These are phyloP conservation scores for Mortierella hygrophila DNA, from an alignment of 192 early-diverging fungal genomes.

Conservation along the genomic window DNA sequence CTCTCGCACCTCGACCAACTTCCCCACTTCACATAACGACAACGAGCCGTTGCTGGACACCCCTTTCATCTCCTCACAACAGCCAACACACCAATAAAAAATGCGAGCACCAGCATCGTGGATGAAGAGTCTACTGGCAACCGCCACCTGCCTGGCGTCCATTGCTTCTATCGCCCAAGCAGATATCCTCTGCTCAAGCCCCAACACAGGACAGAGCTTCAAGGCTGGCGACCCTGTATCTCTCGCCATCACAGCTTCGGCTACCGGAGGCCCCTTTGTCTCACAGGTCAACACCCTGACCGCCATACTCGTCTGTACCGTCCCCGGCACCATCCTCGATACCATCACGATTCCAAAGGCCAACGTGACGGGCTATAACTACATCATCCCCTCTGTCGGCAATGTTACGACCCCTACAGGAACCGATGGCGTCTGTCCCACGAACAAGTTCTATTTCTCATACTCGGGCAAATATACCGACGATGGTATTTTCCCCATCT, in stretches of 20 bases:
- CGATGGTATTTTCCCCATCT: not conserved
- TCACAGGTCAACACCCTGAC: conserved; percentile 9
- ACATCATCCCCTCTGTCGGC: conserved; percentile 30
- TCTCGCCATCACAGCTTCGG: conserved; percentile 11
- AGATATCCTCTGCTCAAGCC: conserved; percentile 8
- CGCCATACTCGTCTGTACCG: conserved; percentile 23
- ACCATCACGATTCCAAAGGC: conserved; percentile 2
- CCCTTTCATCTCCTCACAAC: not conserved
- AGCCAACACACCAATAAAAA: no score
- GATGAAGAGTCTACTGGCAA: not conserved
- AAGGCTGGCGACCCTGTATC: conserved; percentile 15
- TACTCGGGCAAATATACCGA: conserved; percentile 7
- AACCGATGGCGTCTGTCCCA: conserved; percentile 14
- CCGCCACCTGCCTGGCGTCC: not conserved
- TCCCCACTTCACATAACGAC: no score
- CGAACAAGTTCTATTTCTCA: conserved; percentile 25
- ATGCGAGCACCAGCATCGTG: no score
- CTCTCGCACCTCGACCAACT: no score
- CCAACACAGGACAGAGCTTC: not conserved
- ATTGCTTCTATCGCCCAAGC: conserved; percentile 2
- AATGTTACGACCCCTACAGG: conserved; percentile 28
- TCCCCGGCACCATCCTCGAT: not conserved
- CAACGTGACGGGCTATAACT: not conserved
- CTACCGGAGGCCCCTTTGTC: conserved; percentile 4
- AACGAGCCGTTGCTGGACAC: no score